Conservation (phyloP, 305 asterid genomes). For the Solanum hybrid region DNA sequence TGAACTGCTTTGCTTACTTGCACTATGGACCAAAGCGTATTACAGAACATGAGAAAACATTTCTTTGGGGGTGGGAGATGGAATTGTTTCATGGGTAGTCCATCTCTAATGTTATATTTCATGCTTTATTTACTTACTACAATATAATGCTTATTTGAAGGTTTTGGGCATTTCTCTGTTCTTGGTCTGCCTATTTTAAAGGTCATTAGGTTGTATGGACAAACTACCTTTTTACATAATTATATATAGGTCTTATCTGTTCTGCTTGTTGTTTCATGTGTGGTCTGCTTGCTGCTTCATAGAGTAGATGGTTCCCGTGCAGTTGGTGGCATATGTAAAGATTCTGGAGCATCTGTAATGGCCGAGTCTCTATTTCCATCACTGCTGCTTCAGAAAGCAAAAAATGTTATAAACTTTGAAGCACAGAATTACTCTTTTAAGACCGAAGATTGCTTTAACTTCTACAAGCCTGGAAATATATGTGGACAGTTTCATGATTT, state of each 20-base stretch:
- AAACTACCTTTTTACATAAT: neutral
- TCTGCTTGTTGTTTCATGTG: conserved; percentile 3
- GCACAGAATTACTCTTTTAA: conserved; percentile 42
- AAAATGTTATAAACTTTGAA: conserved; percentile 42
- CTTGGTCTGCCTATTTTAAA: neutral
- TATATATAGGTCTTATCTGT: neutral
- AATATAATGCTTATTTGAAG: neutral
- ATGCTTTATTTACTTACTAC: neutral
- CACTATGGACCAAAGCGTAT: neutral
- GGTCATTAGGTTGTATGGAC: neutral
- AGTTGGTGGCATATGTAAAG: conserved; percentile 80
- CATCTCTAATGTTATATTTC: neutral
- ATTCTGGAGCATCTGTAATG: conserved; percentile 80
- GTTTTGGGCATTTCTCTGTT: neutral
- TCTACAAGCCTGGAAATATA: conserved; percentile 44
- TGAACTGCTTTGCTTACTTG: neutral
- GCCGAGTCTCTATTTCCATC: conserved; percentile 94
- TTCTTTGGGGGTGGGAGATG: neutral
- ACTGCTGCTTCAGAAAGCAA: conserved; percentile 42
- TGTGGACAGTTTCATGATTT: conserved; percentile 55
- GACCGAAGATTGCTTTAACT: conserved; percentile 43
- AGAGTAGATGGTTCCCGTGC: conserved; percentile 81
- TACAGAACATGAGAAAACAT: neutral
- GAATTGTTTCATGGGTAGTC: neutral
- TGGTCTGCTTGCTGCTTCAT: conserved; percentile 29